Base-by-base conservation (phyloP, 371 early-diverging fungal genomes). In the Mucor indicus region DNA sequence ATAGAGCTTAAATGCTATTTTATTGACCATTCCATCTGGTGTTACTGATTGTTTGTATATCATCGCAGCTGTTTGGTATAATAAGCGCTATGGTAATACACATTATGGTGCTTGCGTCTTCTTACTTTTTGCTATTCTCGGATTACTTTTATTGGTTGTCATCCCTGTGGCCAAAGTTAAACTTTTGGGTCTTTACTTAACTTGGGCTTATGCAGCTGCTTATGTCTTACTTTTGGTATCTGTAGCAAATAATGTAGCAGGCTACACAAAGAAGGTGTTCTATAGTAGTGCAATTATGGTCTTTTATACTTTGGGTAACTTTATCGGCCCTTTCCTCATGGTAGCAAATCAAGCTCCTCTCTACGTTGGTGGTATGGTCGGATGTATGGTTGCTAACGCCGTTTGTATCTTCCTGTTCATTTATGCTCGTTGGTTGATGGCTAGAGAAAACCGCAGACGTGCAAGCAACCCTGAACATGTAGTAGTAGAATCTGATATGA, bases 241-340 rank as follows among this genome's bases (percentile, higher is more conserved):
- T 27, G 17, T 50, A 8, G 48, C 54, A 4, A 54, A 54, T 32
- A 72, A 72, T 24, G 67, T 69, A 3, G 41, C 57, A 12, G 72
- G 72, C 7, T 72, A 72, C 36, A 63, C 64, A 13, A 72, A 72
- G 38, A 72, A 69, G 45, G 39, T 65, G 27, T 68, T 62, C 30
- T 63, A 72, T 33, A 47, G 60, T 50, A 47, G 57, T 37, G 27
- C 48, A 6, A 24, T 51, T 13, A 57, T 57, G 57, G 38, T 57
- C 41, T 62, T 44, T 35, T 60, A 57, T 29, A 66, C 60, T n/a
- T 11, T 66, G n/a, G 70, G 67, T 30, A 56, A 60, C 41, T 60
- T 66, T 24, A 45, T 51, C 13, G 70, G 70, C 7, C 70, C 70
- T 10, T 47, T 66, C 12, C 27, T 63, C 33, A 66, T 67, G 56